Evolutionary conservation across 352 stramenopile species (phyloP), one percentile per base, ranked within the genome.

Genomic region (Pseudoperonospora humuli): DNA sequence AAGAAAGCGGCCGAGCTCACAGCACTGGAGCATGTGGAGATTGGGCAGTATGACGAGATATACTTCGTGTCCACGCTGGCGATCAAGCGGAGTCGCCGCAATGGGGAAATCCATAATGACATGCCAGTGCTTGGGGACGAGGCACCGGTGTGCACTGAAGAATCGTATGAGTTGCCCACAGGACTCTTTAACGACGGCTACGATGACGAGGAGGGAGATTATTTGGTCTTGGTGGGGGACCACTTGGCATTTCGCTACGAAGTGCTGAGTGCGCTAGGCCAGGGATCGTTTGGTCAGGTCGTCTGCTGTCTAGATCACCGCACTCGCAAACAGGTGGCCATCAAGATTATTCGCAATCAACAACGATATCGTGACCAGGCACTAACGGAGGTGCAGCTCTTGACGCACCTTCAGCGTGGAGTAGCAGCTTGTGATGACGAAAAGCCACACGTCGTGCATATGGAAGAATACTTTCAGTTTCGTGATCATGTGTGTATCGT

Each of bases 261-360:
- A 48, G 81, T 99, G 24, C 80, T 97, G 32, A 85, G 94, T 40
- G 62, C 81, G 26, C 95, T 99, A 35, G 96, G 96, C 2, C 95
- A 96, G 48, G 96, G 96, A 2, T 98, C 95, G 1, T 99, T 99
- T 65, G 96, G 96, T 1, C 96, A 99, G 75, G 96, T 99, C 15
- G 96, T 99, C 20, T 76, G 84, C 45, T 98, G 95, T 54, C 50
- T 94, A 8, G 81, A 97, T 45, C 77, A 87, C 32, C 49, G 77
- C 48, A 88, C 72, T 6, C 64, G 88, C 29, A 59, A 73, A 28
- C 83, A 96, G 11, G 93, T 98, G 1, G 94, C 93, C 0, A 86
- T 98, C 49, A 98, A 99, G 70, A 97, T 99, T 50, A 98, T 99
- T 39, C 97, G 98, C 61, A 98, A 91, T 54, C 96, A 95, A 44